Conservation (phyloP, 2,329 filamentous ascomycete species). For the Neofusicoccum parvum region DNA sequence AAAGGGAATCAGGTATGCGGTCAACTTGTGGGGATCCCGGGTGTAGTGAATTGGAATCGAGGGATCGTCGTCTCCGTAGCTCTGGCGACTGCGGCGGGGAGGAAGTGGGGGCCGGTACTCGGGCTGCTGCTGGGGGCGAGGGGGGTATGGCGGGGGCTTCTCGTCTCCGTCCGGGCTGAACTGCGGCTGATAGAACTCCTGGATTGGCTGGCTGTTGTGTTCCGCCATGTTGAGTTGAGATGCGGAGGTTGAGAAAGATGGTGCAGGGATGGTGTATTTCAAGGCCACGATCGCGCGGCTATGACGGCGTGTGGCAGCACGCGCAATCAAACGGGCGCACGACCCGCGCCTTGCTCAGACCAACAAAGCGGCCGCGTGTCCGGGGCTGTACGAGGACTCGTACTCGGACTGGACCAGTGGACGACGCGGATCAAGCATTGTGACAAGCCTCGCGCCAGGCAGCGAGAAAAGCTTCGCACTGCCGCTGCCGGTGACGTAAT, state of each 20-base stretch:
- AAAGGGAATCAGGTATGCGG: slow-evolving; percentile 49
- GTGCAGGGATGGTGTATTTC: neutral
- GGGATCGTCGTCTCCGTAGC: slow-evolving; percentile 17
- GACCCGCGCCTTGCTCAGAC: neutral
- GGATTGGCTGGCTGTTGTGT: neutral
- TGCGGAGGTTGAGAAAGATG: neutral
- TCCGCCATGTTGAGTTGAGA: neutral
- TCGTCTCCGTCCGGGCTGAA: neutral
- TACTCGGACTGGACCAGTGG: neutral
- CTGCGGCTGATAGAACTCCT: slow-evolving; percentile 2
- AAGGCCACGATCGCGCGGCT: neutral
- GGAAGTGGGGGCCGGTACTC: slow-evolving; percentile 21
- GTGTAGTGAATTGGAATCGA: slow-evolving; percentile 43
- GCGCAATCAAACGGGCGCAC: neutral
- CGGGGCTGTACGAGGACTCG: neutral
- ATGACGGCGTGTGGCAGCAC: neutral
- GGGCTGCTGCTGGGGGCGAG: neutral
- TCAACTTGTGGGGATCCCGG: slow-evolving; percentile 45
- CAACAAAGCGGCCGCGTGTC: neutral
- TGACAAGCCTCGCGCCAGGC: neutral
- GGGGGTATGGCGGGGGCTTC: slow-evolving; percentile 9
- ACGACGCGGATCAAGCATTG: neutral
- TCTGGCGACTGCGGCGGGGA: slow-evolving; percentile 16
- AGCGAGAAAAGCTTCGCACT: neutral
- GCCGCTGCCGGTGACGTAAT: slow-evolving; percentile 1